Evolutionary conservation across 2,329 filamentous ascomycete species (phyloP), one percentile per base, ranked within the genome.

Genomic region (Colletotrichum chlorophyti): DNA sequence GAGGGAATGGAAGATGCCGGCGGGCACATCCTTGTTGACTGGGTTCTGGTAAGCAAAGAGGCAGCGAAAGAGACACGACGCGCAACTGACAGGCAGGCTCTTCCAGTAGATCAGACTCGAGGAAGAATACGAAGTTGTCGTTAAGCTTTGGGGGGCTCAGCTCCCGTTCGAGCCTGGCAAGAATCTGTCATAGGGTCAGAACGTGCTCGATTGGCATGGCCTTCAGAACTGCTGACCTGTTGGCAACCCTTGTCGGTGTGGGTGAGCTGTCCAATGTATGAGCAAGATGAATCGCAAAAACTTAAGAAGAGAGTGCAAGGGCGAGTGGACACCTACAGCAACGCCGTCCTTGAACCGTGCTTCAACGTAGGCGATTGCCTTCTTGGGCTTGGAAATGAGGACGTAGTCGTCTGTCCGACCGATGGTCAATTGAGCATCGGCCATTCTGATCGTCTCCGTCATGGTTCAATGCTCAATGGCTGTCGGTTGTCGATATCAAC

Each of bases 341-440:
- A 38, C 40, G 26, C 17, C 45, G n/a, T 50, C 43, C 14, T 60
- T 35, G 17, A 60, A 45, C 10, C 57, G 43, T 12, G 57, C 57
- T 27, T 60, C 57, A 5, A 60, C 51, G 19, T 55, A 57, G n/a
- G 52, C 57, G 21, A 55, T 60, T 5, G 43, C 57, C 38, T 59
- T 58, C n/a, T 45, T 54, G 2, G 57, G 57, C 31, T 45, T 60
- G 12, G 38, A 38, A 21, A 60, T 41, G 2, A 57, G 8, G 32
- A 60, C 38, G 34, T 49, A 60, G 38, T 57, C 57, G 38, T 49
- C 57, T 1, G 57, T 40, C 10, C 43, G 43, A 29, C 55, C 35
- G 26, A 43, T 21, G 12, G 51, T 49, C 15, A 59, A 5, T 23
- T 47, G 23, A 6, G 21, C 19, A 3, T 59, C 55, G 32, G 34